phyloP scores from a whole-genome alignment of 805 yeast genomes.

The Ogataea minuta region DNA sequence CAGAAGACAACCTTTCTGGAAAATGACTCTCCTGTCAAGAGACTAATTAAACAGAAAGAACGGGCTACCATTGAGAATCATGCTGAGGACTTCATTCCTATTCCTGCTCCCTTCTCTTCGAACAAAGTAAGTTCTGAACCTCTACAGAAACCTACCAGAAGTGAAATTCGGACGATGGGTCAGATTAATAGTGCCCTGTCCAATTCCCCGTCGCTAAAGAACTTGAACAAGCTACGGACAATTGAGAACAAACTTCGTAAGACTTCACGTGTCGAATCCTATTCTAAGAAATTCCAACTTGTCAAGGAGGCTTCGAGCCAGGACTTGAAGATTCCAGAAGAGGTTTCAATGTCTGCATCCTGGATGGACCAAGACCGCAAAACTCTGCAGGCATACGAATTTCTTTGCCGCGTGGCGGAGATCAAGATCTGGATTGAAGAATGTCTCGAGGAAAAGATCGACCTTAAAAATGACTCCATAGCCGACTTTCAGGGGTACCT shows the following conservation, averaged over 20 bases:
- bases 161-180: slow-evolving; percentile 33
- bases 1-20: slow-evolving; percentile 5
- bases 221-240: slow-evolving; percentile 30
- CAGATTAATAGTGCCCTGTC: slow-evolving; percentile 34
- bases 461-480: slow-evolving; percentile 37
- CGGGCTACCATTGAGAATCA: slow-evolving; percentile 28
- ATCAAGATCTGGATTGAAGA: slow-evolving; percentile 50
- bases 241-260: slow-evolving; percentile 29
- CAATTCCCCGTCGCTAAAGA: slow-evolving; percentile 37
- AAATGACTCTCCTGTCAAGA: slow-evolving; percentile 32
- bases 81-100: slow-evolving; percentile 26
- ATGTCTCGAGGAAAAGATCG: slow-evolving; percentile 26
- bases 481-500: slow-evolving; percentile 58
- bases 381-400: slow-evolving; percentile 39
- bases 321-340: slow-evolving; percentile 7
- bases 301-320: slow-evolving; percentile 16
- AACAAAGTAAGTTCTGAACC: slow-evolving; percentile 1
- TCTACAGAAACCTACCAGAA: slow-evolving; percentile 20
- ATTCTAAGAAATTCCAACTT: slow-evolving; percentile 16
- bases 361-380: slow-evolving; percentile 34
- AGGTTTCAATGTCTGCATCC: slow-evolving; percentile 5
- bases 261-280: slow-evolving; percentile 18
- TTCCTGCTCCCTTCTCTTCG: slow-evolving; percentile 20
- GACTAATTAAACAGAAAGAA: slow-evolving; percentile 34
- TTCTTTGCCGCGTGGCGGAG: slow-evolving; percentile 52